A percentile compares a stretch with the other conserved stretches of the same genome.
Conservation (phyloP, 2,329 filamentous ascomycete genomes). For the Penicillium janthinellum region DNA sequence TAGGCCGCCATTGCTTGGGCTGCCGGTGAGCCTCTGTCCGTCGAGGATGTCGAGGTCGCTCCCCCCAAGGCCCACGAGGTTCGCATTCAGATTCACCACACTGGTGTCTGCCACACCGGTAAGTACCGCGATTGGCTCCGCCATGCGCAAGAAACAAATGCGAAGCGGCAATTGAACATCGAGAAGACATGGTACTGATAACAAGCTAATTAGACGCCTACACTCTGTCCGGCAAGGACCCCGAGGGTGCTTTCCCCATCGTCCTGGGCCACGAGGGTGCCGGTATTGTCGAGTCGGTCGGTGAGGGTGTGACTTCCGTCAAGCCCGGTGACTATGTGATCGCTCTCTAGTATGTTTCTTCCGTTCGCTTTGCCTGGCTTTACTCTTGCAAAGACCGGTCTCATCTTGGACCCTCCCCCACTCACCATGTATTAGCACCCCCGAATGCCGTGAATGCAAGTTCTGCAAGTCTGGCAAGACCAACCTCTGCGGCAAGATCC, state of each 20-base stretch:
- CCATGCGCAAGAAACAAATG: not conserved
- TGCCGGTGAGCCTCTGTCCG: conserved; percentile 81
- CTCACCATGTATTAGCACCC: conserved; percentile 65
- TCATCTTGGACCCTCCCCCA: not conserved
- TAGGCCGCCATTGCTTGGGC: conserved; percentile 96
- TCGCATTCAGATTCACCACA: conserved; percentile 95
- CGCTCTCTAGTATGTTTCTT: conserved; percentile 71
- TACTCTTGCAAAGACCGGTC: not conserved
- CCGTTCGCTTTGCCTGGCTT: not conserved
- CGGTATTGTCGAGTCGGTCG: conserved; percentile 88
- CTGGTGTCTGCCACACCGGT: conserved; percentile 98
- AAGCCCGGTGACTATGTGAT: conserved; percentile 92
- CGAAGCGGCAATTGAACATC: too few species aligned
- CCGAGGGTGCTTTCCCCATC: conserved; percentile 90
- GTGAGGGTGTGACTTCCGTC: conserved; percentile 91
- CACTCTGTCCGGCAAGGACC: conserved; percentile 93
- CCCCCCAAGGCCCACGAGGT: conserved; percentile 92
- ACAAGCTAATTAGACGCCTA: conserved; percentile 69
- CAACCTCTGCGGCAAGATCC: conserved; percentile 98
- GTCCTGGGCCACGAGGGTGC: conserved; percentile 89
- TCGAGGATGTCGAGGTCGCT: conserved; percentile 91
- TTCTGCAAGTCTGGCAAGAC: conserved; percentile 99
- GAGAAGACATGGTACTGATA: not conserved
- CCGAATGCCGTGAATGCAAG: conserved; percentile 97
- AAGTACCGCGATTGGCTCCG: conserved; percentile 31